Percentiles rank a stretch among this genome's conserved stretches.
phyloP scores from a whole-genome alignment of 192 early-diverging fungal species.

The Coemansia brasiliensis region DNA sequence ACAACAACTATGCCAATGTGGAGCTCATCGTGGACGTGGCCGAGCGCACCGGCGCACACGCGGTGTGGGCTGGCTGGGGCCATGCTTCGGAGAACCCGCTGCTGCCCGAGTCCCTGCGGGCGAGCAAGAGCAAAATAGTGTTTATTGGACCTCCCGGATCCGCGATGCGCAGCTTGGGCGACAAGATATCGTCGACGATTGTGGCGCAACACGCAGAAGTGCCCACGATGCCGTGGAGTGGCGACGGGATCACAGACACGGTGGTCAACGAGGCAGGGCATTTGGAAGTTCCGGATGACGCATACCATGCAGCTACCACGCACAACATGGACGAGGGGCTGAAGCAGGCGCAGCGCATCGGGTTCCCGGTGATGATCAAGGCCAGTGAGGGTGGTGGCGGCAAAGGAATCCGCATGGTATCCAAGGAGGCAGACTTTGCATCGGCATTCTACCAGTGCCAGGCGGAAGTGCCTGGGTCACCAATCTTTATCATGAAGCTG shows the following conservation, averaged over 20 bases:
- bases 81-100: conserved; percentile 98
- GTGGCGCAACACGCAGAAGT: conserved; percentile 97
- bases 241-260: conserved; percentile 79
- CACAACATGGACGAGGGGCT: conserved; percentile 85
- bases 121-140: conserved; percentile 76
- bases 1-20: conserved; percentile 99
- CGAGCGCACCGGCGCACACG: conserved; percentile 89
- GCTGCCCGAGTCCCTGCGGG: conserved; percentile 87
- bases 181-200: conserved; percentile 99
- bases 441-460: conserved; percentile 83
- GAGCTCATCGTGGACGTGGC: conserved; percentile 98
- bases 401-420: conserved; percentile 97
- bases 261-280: conserved; percentile 67
- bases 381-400: conserved; percentile 98
- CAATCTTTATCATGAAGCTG: conserved; percentile 98
- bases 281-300: conserved; percentile 77
- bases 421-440: conserved; percentile 69
- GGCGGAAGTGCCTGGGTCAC: conserved; percentile 95
- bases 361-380: conserved; percentile 99
- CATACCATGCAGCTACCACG: conserved; percentile 81
- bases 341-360: conserved; percentile 80
- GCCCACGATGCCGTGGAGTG: conserved; percentile 95
- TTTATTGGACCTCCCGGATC: conserved; percentile 97
- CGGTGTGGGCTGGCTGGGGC: conserved; percentile 93
- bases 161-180: conserved; percentile 97